A percentile compares a stretch with the other conserved stretches of the same genome.
These are phyloP conservation scores for Penicillium janthinellum DNA, from an alignment of 2,329 filamentous ascomycete species.

Conservation along the genomic window DNA sequence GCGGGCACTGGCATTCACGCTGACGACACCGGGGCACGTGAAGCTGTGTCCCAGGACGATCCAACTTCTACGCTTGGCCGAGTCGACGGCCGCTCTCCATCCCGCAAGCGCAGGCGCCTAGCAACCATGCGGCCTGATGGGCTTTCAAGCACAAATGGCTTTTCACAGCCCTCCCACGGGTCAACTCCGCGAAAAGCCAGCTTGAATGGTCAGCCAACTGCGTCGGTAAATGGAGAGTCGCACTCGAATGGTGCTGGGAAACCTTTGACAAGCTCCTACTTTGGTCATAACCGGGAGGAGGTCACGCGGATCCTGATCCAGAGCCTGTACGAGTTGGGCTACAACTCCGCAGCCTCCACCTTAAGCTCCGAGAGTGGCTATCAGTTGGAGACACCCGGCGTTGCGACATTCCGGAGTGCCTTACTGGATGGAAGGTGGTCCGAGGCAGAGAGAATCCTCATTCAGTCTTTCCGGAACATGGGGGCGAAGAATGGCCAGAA, in stretches of 20 bases:
- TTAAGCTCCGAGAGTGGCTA: conserved; percentile 82
- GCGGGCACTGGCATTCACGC: conserved; percentile 25
- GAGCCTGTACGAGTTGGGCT: conserved; percentile 84
- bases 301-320: conserved; percentile 92
- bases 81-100: conserved; percentile 37
- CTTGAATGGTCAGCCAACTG: conserved; percentile 58
- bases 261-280: conserved; percentile 57
- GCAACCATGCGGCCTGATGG: conserved; percentile 66
- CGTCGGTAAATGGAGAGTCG: conserved; percentile 40
- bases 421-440: conserved; percentile 80
- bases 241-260: conserved; percentile 45
- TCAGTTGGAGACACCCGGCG: conserved; percentile 80
- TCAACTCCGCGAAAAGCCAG: conserved; percentile 54
- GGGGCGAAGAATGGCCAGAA: conserved; percentile 37
- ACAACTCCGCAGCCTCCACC: conserved; percentile 71
- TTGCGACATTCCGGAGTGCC: conserved; percentile 80
- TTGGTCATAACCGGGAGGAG: conserved; percentile 88
- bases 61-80: conserved; percentile 28
- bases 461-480: conserved; percentile 54
- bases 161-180: conserved; percentile 60
- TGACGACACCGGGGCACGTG: conserved; percentile 30
- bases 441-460: conserved; percentile 79
- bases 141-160: conserved; percentile 58
- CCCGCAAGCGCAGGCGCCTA: conserved; percentile 61
- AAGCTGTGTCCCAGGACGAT: conserved; percentile 29